Conservation (phyloP, 805 yeast genomes). For the Barnettozyma sp. region DNA sequence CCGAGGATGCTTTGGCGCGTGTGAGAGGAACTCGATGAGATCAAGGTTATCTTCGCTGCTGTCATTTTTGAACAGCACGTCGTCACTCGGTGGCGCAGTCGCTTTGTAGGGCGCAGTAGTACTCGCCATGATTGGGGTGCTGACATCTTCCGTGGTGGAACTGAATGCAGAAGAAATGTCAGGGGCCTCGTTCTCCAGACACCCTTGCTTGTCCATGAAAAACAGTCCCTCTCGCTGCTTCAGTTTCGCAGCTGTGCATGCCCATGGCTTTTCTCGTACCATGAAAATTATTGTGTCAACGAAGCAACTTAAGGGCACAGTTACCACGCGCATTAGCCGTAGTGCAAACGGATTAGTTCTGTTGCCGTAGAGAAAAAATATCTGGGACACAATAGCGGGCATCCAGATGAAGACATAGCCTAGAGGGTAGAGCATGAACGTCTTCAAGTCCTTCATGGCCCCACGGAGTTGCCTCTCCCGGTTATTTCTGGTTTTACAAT, state of each 20-base stretch:
- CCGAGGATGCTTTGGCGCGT: no score
- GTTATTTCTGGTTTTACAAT: conserved; percentile 1
- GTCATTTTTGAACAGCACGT: neutral
- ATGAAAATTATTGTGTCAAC: conserved; percentile 71
- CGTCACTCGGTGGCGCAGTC: neutral
- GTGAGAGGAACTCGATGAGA: conserved; percentile 1
- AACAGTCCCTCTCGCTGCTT: neutral
- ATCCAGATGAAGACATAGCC: conserved; percentile 20
- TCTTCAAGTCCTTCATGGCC: conserved; percentile 17
- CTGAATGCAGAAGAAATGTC: neutral
- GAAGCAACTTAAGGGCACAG: conserved; percentile 73
- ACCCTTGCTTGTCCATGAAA: neutral
- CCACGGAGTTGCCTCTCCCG: conserved; percentile 6
- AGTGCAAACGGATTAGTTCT: conserved; percentile 9
- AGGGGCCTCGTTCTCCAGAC: conserved; percentile 2
- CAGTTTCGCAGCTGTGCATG: neutral
- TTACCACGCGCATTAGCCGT: conserved; percentile 43
- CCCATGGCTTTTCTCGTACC: conserved; percentile 76
- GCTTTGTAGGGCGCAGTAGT: neutral
- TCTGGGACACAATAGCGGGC: conserved; percentile 14
- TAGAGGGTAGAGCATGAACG: conserved; percentile 20
- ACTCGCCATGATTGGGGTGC: no score
- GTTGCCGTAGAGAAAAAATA: conserved; percentile 2
- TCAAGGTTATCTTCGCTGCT: conserved; percentile 1
- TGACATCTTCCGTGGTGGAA: neutral